Evolutionary conservation across 2,329 filamentous ascomycete species (phyloP).

Genomic region (Aspergillus pseudoviridinutans): DNA sequence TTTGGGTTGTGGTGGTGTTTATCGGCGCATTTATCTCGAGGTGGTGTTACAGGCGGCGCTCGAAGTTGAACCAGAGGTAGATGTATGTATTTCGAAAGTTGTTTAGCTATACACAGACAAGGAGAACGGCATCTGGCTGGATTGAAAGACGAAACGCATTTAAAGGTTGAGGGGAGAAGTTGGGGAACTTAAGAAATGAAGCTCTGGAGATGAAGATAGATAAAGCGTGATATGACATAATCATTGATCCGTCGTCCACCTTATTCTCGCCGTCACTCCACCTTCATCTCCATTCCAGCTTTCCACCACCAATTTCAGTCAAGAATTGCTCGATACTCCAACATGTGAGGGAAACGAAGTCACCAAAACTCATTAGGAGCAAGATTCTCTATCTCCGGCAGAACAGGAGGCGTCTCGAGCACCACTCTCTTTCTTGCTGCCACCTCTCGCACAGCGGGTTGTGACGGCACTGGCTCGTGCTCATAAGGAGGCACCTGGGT

Average conservation of each 20-base stretch:
- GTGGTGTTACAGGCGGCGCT: background rate
- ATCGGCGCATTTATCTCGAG: background rate
- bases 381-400: background rate
- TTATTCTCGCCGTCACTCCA: background rate
- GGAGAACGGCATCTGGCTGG: background rate
- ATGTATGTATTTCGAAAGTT: background rate
- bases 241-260: background rate
- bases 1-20: background rate
- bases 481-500: background rate
- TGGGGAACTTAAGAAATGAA: background rate
- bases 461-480: background rate
- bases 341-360: background rate
- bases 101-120: background rate
- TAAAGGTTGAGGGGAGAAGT: background rate
- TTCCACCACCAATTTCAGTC: background rate
- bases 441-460: background rate
- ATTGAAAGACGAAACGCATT: background rate
- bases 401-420: background rate
- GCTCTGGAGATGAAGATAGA: background rate
- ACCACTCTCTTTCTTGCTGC: background rate
- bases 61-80: background rate
- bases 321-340: background rate
- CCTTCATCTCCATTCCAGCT: background rate
- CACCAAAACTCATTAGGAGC: background rate
- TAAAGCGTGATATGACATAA: conserved; percentile 10